These are phyloP conservation scores for Pilaira anomala DNA, from an alignment of 192 early-diverging fungal genomes.

Conservation along the genomic window DNA sequence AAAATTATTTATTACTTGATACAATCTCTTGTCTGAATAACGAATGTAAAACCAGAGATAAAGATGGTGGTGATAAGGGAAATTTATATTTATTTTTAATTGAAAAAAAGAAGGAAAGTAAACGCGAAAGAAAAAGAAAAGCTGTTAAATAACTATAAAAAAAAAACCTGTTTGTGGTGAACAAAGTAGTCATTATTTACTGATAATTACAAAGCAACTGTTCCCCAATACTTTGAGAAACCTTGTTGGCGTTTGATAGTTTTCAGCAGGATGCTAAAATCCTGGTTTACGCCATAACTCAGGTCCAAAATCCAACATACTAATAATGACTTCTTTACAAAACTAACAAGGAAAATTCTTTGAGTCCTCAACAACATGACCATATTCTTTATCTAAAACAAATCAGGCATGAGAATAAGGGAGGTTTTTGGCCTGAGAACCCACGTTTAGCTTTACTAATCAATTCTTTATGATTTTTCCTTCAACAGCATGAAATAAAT, in stretches of 20 bases:
- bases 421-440: conserved; percentile 75
- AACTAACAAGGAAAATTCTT: conserved; percentile 83
- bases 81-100: too few relatives aligned
- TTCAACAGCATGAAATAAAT: too few relatives aligned
- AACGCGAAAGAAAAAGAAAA: too few relatives aligned
- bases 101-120: too few relatives aligned
- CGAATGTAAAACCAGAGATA: too few relatives aligned
- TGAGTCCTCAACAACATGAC: conserved; percentile 93
- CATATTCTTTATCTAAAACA: conserved; percentile 79
- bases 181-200: too few relatives aligned
- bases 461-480: conserved; percentile 66
- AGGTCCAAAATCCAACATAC: conserved; percentile 77
- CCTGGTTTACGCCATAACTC: conserved; percentile 70
- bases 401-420: conserved; percentile 99
- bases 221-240: conserved; percentile 73
- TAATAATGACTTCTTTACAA: conserved; percentile 79
- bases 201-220: conserved; percentile 50
- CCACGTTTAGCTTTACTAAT: conserved; percentile 72
- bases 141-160: too few relatives aligned
- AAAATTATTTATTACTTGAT: too few relatives aligned
- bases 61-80: too few relatives aligned
- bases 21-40: too few relatives aligned
- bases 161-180: too few relatives aligned
- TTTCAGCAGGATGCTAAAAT: conserved; percentile 46
- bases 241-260: conserved; percentile 48